These are phyloP conservation scores for Hibiscus trionum DNA, from an alignment of 345 rosid genomes.

Conservation along the genomic window DNA sequence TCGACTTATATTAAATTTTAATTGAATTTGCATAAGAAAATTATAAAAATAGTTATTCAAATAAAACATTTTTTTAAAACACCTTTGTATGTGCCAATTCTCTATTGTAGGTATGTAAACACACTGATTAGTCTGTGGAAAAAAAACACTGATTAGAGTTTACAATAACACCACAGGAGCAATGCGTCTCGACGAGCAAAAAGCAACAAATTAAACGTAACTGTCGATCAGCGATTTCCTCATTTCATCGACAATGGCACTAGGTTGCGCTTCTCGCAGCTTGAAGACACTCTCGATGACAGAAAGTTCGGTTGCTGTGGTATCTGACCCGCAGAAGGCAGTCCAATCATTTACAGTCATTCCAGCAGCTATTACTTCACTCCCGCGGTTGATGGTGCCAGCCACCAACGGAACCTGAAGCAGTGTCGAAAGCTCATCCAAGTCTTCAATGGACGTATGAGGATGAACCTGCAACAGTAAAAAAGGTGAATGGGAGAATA, in stretches of 20 bases:
- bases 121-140: too few relatives aligned
- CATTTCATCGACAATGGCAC: slow-evolving; percentile 72
- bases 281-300: slow-evolving; percentile 84
- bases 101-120: too few relatives aligned
- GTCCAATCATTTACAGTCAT: slow-evolving; percentile 85
- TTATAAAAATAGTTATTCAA: too few relatives aligned
- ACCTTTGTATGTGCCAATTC: too few relatives aligned
- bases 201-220: slow-evolving; percentile 33
- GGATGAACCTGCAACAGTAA: slow-evolving; percentile 61
- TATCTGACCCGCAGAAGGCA: slow-evolving; percentile 78
- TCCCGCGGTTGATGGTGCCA: slow-evolving; percentile 74
- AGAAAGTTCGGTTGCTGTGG: slow-evolving; percentile 82
- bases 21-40: too few relatives aligned
- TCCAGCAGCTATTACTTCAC: slow-evolving; percentile 77
- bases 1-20: too few relatives aligned
- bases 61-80: too few relatives aligned
- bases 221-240: slow-evolving; percentile 85
- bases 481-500: background rate
- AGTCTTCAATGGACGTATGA: slow-evolving; percentile 82
- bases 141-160: too few relatives aligned
- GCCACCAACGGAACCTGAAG: slow-evolving; percentile 70
- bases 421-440: slow-evolving; percentile 89
- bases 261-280: slow-evolving; percentile 81
- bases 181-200: too few relatives aligned
- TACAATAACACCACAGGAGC: too few relatives aligned